Base-by-base conservation (phyloP, 1,139 yeast species). In the Meyerozyma carpophila region DNA sequence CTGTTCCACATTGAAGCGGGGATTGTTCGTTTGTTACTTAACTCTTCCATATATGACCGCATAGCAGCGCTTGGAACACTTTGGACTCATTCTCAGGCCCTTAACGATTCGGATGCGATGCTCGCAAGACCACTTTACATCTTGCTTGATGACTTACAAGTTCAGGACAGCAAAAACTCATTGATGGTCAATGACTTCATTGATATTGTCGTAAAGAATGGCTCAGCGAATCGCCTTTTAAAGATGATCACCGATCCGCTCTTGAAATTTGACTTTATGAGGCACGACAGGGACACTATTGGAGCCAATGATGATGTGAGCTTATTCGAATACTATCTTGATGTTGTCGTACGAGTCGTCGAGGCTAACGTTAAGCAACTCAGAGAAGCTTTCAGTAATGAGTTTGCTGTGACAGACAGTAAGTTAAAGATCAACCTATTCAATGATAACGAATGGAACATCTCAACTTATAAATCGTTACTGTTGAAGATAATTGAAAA, bases 81-180 rank as follows among this genome's bases (percentile, higher is more conserved):
- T 14, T 84, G 93, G 91, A 67, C 67, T 4, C 86, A 82, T 51
- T 70, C 85, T 1, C 50, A 61, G 14, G 60, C 70, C 4, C 57
- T 65, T 32, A 69, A 63, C 46, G 74, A 72, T 9, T 76, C 74
- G 10, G 68, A 67, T 44, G 54, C 61, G 0, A 64, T 90, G 8
- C 62, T 89, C 20, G 67, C 74, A 10, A 70, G 84, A 45, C 93
- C 95, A 0, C 61, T 89, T n/a, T 81, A 82, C 47, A 56, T 88
- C 5, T 65, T 88, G 10, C 57, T 88, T 16, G 96, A 89, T 56
- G 85, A 79, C 41, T 57, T 86, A 18, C 57, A 63, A 29, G 73
- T 68, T 32, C 58, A 65, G 2, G 65, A 73, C 41, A 66, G 66
- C 13, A 68, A 74, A 25, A 66, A 70, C 42, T 65, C 66, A 28